Conservation (phyloP, 495 filamentous ascomycete species). For the Parachaetomium inaequale region DNA sequence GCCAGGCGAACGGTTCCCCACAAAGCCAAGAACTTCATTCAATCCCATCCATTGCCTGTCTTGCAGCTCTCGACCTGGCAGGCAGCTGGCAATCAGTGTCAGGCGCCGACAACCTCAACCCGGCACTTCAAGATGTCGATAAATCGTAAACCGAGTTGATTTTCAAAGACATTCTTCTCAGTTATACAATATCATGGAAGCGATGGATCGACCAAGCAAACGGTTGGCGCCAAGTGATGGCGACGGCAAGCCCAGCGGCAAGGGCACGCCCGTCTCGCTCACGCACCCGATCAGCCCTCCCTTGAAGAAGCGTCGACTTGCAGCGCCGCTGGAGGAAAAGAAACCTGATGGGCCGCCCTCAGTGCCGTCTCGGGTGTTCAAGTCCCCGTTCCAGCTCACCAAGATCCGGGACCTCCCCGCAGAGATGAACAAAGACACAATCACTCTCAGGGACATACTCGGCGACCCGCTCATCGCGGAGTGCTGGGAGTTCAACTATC, state of each 20-base stretch:
- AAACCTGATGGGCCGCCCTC: neutral
- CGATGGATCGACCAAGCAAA: conserved; percentile 20
- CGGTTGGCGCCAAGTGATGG: neutral
- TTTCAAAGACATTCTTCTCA: neutral
- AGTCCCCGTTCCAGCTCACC: conserved; percentile 74
- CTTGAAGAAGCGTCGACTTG: conserved; percentile 31
- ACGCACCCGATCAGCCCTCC: conserved; percentile 43
- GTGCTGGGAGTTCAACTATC: conserved; percentile 88
- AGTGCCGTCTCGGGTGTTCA: conserved; percentile 1
- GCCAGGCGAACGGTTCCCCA: neutral
- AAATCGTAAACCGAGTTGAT: neutral
- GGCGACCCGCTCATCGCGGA: conserved; percentile 78
- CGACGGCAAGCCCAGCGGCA: neutral
- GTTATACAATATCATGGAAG: neutral
- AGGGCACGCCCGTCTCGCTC: conserved; percentile 28
- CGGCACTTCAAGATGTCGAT: neutral
- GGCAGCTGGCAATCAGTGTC: neutral
- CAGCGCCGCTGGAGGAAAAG: conserved; percentile 4
- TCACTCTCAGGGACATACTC: conserved; percentile 68
- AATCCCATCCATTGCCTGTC: neutral
- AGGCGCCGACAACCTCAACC: neutral
- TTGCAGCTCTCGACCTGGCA: neutral
- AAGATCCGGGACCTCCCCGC: conserved; percentile 61
- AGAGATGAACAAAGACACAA: conserved; percentile 61
- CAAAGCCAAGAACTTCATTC: conserved; percentile 1